phyloP scores from a whole-genome alignment of 768 basidiomycete genomes.

The Podaxis sp. region DNA sequence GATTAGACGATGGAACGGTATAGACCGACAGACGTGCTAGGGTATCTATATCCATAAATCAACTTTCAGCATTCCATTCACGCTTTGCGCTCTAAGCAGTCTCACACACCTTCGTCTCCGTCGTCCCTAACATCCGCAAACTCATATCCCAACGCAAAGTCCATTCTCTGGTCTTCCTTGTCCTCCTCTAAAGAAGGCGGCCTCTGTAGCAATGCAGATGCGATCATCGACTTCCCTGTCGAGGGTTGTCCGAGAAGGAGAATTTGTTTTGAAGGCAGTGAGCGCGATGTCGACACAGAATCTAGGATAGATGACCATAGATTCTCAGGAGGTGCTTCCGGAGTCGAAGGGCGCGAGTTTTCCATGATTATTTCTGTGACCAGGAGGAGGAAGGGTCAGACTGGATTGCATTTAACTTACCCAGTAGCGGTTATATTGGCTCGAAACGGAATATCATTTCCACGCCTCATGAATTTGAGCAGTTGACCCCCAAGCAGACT shows the following conservation, averaged over 20 bases:
- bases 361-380: slow-evolving; percentile 24
- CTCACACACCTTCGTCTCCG: slow-evolving; percentile 79
- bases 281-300: slow-evolving; percentile 75
- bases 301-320: slow-evolving; percentile 93
- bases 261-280: slow-evolving; percentile 83
- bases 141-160: slow-evolving; percentile 90
- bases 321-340: slow-evolving; percentile 72
- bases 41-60: slow-evolving; percentile 51
- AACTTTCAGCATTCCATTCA: not conserved
- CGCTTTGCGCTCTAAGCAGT: not conserved
- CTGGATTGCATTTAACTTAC: not conserved
- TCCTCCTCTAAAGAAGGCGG: slow-evolving; percentile 43
- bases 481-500: too few species aligned
- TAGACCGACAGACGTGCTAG: slow-evolving; percentile 87
- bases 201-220: slow-evolving; percentile 69
- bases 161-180: slow-evolving; percentile 55
- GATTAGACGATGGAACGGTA: slow-evolving; percentile 80
- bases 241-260: slow-evolving; percentile 78
- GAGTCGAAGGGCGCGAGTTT: slow-evolving; percentile 58
- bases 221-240: slow-evolving; percentile 75
- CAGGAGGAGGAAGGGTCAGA: not conserved
- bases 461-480: not conserved
- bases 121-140: slow-evolving; percentile 90
- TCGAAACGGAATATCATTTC: not conserved
- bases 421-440: not conserved